Percentiles rank a stretch among this genome's conserved stretches.
phyloP scores from a whole-genome alignment of 441 rosid species.

The Brassica hybrid region DNA sequence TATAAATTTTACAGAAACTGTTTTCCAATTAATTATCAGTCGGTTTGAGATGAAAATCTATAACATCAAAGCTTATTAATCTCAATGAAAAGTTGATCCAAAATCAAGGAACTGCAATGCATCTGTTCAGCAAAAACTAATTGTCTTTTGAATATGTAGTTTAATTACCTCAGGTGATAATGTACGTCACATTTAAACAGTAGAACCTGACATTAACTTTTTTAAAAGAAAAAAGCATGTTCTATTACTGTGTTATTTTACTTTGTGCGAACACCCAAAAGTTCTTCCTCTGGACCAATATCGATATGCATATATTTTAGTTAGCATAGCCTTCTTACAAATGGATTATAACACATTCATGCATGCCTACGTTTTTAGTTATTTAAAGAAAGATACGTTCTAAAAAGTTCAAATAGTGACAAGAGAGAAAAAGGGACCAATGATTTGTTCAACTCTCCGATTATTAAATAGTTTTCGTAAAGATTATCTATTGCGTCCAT shows the following conservation, averaged over 20 bases:
- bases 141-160: not conserved
- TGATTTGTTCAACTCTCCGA: constrained; percentile 25
- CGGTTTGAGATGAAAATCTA: not conserved
- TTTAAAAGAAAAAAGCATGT: not conserved
- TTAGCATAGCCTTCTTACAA: constrained; percentile 9
- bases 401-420: not conserved
- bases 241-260: not conserved
- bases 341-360: constrained; percentile 28
- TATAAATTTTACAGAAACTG: not conserved
- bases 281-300: constrained; percentile 20
- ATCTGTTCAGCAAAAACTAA: not conserved
- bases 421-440: constrained; percentile 10
- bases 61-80: not conserved
- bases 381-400: constrained; percentile 26
- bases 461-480: not conserved
- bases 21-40: not conserved
- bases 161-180: constrained; percentile 22
- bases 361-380: constrained; percentile 39
- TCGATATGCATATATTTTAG: constrained; percentile 25
- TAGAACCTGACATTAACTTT: not conserved
- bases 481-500: constrained; percentile 3
- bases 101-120: not conserved
- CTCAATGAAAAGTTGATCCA: not conserved
- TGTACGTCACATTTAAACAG: constrained; percentile 14
- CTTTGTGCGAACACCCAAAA: constrained; percentile 15